Evolutionary conservation across 352 stramenopile species (phyloP).

Genomic region (Thraustochytrium aureum): DNA sequence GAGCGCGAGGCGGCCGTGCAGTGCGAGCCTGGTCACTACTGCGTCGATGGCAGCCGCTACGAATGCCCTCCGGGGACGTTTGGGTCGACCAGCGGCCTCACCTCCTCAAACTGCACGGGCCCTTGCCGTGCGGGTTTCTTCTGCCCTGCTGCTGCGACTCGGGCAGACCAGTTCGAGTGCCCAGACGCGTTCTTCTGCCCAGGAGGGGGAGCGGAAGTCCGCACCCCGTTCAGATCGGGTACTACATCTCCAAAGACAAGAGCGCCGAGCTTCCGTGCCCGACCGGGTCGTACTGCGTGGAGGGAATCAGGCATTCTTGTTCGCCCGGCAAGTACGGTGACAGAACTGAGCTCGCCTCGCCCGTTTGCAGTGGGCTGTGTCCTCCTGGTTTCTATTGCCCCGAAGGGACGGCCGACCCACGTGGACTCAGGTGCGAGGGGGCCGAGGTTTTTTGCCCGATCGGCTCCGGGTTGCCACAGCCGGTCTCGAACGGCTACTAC

Average conservation of each 20-base stretch:
- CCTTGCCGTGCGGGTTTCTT: neutral
- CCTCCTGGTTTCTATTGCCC: conserved; percentile 69
- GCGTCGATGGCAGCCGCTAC: conserved; percentile 42
- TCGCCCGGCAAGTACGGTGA: conserved; percentile 69
- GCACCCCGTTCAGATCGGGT: conserved; percentile 12
- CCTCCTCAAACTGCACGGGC: conserved; percentile 32
- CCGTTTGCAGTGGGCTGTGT: conserved; percentile 65
- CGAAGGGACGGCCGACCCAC: conserved; percentile 54
- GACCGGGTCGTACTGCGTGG: conserved; percentile 63
- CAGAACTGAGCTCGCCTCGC: conserved; percentile 58
- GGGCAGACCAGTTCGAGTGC: conserved; percentile 20
- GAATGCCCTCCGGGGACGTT: conserved; percentile 48
- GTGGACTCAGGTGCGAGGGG: conserved; percentile 62
- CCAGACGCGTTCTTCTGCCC: conserved; percentile 5
- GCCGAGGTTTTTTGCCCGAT: conserved; percentile 66
- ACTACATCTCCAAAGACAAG: conserved; percentile 55
- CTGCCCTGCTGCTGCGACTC: conserved; percentile 10
- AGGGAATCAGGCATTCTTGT: conserved; percentile 61
- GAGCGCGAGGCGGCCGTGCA: conserved; percentile 61
- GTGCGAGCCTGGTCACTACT: conserved; percentile 71
- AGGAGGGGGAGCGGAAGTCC: neutral
- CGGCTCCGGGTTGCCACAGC: conserved; percentile 57
- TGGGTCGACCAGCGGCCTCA: conserved; percentile 26
- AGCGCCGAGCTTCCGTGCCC: conserved; percentile 58
- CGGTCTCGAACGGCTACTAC: conserved; percentile 65